Evolutionary conservation across 305 asterid genomes (phyloP).

Genomic region (Fraxinus velutina): DNA sequence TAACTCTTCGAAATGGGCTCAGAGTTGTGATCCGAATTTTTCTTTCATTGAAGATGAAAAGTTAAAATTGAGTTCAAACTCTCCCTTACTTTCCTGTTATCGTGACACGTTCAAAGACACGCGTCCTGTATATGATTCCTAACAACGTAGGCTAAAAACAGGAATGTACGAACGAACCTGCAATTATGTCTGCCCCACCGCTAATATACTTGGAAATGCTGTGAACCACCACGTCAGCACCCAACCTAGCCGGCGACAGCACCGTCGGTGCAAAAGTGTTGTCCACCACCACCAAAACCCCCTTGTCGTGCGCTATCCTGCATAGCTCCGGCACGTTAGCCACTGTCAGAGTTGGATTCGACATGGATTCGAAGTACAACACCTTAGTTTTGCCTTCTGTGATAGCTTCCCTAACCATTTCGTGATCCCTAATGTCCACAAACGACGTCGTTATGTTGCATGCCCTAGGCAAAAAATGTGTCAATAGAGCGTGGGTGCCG

Average conservation of each 20-base stretch:
- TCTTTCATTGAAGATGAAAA: not conserved
- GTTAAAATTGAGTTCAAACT: not conserved
- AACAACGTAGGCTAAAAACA: not conserved
- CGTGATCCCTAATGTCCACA: slow-evolving; percentile 62
- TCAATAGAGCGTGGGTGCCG: slow-evolving; percentile 79
- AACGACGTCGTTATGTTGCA: slow-evolving; percentile 75
- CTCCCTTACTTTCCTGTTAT: not conserved
- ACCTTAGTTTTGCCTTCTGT: slow-evolving; percentile 68
- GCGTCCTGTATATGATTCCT: not conserved
- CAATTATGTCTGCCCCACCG: slow-evolving; percentile 87
- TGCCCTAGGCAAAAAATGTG: slow-evolving; percentile 73
- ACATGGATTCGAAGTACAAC: slow-evolving; percentile 66
- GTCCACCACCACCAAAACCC: slow-evolving; percentile 75
- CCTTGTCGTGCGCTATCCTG: slow-evolving; percentile 79
- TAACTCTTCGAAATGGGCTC: too few relatives aligned
- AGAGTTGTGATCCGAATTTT: too few relatives aligned
- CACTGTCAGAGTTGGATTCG: slow-evolving; percentile 80
- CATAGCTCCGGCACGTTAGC: slow-evolving; percentile 80
- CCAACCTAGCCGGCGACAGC: slow-evolving; percentile 75
- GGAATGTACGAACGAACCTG: slow-evolving; percentile 39
- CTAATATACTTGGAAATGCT: slow-evolving; percentile 88
- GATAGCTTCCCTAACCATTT: slow-evolving; percentile 53
- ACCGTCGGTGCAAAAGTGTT: slow-evolving; percentile 94
- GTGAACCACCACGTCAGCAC: slow-evolving; percentile 90
- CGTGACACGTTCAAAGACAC: not conserved